Conservation (phyloP, 441 rosid species). For the Pelargonium australe region DNA sequence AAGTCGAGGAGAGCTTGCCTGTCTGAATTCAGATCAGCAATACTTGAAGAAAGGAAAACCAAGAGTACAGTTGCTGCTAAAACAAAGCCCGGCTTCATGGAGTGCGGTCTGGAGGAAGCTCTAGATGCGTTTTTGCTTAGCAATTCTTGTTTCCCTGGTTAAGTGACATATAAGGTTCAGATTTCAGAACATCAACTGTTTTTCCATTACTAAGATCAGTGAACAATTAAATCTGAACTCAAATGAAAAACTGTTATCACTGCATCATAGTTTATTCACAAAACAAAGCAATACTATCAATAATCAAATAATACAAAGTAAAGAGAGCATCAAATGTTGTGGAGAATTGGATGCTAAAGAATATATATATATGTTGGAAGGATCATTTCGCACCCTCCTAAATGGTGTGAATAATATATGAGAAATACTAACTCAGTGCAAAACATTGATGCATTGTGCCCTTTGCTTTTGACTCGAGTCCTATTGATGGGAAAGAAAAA, state of each 20-base stretch:
- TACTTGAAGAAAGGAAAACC: conserved; percentile 21
- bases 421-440: neutral
- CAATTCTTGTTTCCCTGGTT: conserved; percentile 24
- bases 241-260: neutral
- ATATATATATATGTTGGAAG: neutral
- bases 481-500: neutral
- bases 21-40: conserved; percentile 48
- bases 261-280: neutral
- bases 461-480: neutral
- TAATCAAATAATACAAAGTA: neutral
- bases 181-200: neutral
- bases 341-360: neutral
- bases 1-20: conserved; percentile 55
- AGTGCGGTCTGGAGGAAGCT: conserved; percentile 9
- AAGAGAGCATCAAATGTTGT: neutral
- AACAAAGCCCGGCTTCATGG: conserved; percentile 32
- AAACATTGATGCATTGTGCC: neutral
- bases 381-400: neutral
- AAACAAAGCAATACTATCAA: neutral
- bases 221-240: neutral
- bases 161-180: conserved; percentile 2
- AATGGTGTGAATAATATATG: neutral
- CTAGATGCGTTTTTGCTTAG: conserved; percentile 13
- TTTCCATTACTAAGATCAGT: neutral
- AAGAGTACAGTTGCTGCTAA: conserved; percentile 5